Evolutionary conservation across 192 early-diverging fungal genomes (phyloP).

Genomic region (Backusella psychrophila): DNA sequence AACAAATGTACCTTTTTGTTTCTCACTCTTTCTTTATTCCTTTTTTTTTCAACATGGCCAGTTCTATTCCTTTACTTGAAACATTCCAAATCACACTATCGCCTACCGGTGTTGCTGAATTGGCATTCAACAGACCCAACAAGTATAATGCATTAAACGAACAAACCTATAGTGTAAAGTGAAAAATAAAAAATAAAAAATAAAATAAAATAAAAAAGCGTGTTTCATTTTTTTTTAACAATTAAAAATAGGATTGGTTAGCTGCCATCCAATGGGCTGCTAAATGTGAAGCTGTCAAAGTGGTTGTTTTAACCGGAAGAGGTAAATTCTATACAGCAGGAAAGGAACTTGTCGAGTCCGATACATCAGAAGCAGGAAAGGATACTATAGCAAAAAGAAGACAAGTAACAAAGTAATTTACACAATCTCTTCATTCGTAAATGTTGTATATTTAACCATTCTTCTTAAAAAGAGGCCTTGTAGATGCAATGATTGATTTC

Average conservation of each 20-base stretch:
- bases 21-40: background rate
- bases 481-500: slow-evolving; percentile 51
- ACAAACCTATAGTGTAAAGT: slow-evolving; percentile 44
- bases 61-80: slow-evolving; percentile 34
- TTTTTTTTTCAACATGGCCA: background rate
- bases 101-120: slow-evolving; percentile 54
- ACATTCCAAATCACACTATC: slow-evolving; percentile 43
- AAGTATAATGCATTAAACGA: slow-evolving; percentile 58
- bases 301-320: slow-evolving; percentile 61
- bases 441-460: background rate
- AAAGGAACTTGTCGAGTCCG: slow-evolving; percentile 50
- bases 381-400: background rate
- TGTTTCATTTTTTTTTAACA: background rate
- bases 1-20: background rate
- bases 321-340: slow-evolving; percentile 68
- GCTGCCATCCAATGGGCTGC: slow-evolving; percentile 58
- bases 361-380: background rate
- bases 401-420: background rate
- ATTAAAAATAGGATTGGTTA: slow-evolving; percentile 48
- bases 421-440: background rate
- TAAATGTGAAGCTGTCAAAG: slow-evolving; percentile 44
- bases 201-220: background rate
- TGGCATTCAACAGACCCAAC: slow-evolving; percentile 63
- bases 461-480: slow-evolving; percentile 11
- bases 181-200: no score